phyloP scores from a whole-genome alignment of 2,329 filamentous ascomycete genomes.

The Aspergillus eucalypticola region DNA sequence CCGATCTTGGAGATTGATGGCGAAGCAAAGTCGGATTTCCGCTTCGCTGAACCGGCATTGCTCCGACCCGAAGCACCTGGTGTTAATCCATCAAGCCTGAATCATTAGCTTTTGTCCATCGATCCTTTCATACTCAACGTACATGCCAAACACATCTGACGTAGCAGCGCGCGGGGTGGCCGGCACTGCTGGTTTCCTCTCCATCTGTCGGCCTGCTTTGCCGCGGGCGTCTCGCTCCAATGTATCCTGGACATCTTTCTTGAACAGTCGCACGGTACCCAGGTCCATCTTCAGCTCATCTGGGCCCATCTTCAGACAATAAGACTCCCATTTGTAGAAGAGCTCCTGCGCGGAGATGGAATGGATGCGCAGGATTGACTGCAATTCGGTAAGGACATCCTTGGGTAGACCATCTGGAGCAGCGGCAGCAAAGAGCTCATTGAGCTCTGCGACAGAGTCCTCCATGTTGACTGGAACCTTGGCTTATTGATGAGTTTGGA shows the following conservation, averaged over 20 bases:
- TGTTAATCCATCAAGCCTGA: conserved; percentile 65
- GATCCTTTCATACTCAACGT: conserved; percentile 27
- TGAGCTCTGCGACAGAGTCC: conserved; percentile 54
- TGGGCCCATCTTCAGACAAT: conserved; percentile 88
- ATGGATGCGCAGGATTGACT: conserved; percentile 83
- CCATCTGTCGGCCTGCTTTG: conserved; percentile 61
- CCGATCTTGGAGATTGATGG: conserved; percentile 45
- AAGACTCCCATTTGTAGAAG: conserved; percentile 99
- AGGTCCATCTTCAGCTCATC: conserved; percentile 73
- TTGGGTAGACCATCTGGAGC: conserved; percentile 63
- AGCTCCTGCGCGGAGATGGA: conserved; percentile 79
- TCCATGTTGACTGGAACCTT: conserved; percentile 44
- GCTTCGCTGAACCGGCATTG: conserved; percentile 49
- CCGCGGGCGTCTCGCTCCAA: conserved; percentile 74
- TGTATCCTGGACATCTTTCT: conserved; percentile 80
- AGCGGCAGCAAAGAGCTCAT: conserved; percentile 59
- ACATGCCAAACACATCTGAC: conserved; percentile 82
- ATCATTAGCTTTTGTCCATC: not conserved
- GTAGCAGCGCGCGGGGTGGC: conserved; percentile 62
- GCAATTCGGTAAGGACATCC: conserved; percentile 78
- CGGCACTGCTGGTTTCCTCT: conserved; percentile 60
- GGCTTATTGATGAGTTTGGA: not conserved
- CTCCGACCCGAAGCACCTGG: conserved; percentile 29
- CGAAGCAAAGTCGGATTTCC: conserved; percentile 54
- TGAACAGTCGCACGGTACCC: conserved; percentile 73